Evolutionary conservation across 768 basidiomycete species (phyloP).

Genomic region (Suillus discolor): DNA sequence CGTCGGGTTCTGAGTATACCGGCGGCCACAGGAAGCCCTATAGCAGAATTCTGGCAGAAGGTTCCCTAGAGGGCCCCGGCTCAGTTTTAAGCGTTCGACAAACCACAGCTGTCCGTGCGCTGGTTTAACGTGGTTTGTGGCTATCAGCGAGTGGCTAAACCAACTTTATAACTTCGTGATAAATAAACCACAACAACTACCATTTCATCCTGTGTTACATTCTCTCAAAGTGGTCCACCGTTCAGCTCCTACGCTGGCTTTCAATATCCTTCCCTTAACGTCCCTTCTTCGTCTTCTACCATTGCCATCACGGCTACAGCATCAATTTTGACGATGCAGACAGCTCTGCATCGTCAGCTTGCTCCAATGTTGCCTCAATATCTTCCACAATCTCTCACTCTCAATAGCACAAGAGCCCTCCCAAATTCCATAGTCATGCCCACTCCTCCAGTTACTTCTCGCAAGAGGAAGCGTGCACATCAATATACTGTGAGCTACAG

Average conservation of each 20-base stretch:
- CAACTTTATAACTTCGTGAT: not conserved
- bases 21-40: not conserved
- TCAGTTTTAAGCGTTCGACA: not conserved
- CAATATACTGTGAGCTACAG: slow-evolving; percentile 85
- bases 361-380: slow-evolving; percentile 66
- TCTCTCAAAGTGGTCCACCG: slow-evolving; percentile 33
- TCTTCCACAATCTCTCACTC: slow-evolving; percentile 56
- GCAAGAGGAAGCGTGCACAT: slow-evolving; percentile 83
- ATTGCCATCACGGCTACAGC: slow-evolving; percentile 58
- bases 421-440: slow-evolving; percentile 63
- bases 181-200: slow-evolving; percentile 34
- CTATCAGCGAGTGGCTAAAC: slow-evolving; percentile 16
- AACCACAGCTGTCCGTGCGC: slow-evolving; percentile 3
- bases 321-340: slow-evolving; percentile 63
- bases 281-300: slow-evolving; percentile 18
- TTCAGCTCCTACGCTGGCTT: slow-evolving; percentile 39
- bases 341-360: slow-evolving; percentile 65
- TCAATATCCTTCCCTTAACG: slow-evolving; percentile 32
- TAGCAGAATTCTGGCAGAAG: not conserved
- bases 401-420: slow-evolving; percentile 39
- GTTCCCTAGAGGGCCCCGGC: not conserved
- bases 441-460: slow-evolving; percentile 70
- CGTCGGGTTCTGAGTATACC: not conserved
- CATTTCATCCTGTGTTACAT: slow-evolving; percentile 35
- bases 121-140: slow-evolving; percentile 2